phyloP scores from a whole-genome alignment of 805 yeast species.

The Metschnikowia colocasiae region DNA sequence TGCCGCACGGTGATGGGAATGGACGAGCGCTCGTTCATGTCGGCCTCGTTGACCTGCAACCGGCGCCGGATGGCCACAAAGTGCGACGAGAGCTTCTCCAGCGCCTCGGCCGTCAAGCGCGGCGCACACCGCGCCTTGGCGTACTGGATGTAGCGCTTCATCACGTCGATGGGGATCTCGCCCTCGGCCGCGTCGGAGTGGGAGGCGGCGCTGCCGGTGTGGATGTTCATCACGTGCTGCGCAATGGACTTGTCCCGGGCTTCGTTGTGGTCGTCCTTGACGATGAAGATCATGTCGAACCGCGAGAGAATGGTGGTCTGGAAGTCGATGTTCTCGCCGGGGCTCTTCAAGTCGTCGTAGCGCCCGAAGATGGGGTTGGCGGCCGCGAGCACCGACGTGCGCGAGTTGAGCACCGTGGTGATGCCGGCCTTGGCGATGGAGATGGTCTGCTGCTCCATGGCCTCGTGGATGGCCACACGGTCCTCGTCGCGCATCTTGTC shows the following conservation, averaged over 20 bases:
- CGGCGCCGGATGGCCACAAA: constrained; percentile 86
- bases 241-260: constrained; percentile 86
- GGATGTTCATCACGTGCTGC: constrained; percentile 90
- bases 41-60: constrained; percentile 74
- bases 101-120: constrained; percentile 79
- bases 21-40: constrained; percentile 83
- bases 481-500: constrained; percentile 99
- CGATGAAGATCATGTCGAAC: constrained; percentile 97
- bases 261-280: constrained; percentile 90
- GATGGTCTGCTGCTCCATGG: constrained; percentile 99
- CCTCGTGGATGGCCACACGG: constrained; percentile 98
- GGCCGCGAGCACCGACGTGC: constrained; percentile 96
- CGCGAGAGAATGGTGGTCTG: constrained; percentile 95
- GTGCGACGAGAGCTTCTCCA: constrained; percentile 85
- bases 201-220: constrained; percentile 57
- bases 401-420: constrained; percentile 90
- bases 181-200: constrained; percentile 54
- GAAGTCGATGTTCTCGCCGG: constrained; percentile 97
- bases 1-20: constrained; percentile 98
- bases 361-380: constrained; percentile 97
- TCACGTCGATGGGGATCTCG: constrained; percentile 83
- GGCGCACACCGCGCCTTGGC: constrained; percentile 93
- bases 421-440: constrained; percentile 99
- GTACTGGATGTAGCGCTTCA: constrained; percentile 90
- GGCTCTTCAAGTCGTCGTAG: constrained; percentile 91